Evolutionary conservation across 139 green algal genomes (phyloP).

Genomic region (Chlorella sorokiniana): DNA sequence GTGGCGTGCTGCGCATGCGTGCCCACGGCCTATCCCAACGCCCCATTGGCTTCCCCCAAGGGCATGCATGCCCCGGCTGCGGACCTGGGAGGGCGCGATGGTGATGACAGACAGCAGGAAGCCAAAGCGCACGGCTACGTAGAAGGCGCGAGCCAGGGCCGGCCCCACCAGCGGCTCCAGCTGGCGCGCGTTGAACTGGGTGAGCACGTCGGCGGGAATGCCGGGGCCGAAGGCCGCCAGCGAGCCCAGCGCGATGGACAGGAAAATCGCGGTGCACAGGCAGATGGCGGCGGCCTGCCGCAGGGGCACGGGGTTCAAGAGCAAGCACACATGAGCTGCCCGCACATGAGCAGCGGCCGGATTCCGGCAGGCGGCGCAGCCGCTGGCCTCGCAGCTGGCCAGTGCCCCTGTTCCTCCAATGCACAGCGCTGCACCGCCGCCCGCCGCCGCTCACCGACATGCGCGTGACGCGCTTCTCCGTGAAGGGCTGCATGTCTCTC

Average conservation of each 20-base stretch:
- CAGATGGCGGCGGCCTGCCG: slow-evolving; percentile 11
- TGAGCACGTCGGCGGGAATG: slow-evolving; percentile 37
- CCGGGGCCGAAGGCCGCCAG: slow-evolving; percentile 13
- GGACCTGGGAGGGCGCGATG: slow-evolving; percentile 31
- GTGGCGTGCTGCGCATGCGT: too few relatives aligned
- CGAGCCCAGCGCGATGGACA: slow-evolving; percentile 23
- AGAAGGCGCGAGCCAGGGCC: not conserved
- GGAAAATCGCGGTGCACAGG: slow-evolving; percentile 30
- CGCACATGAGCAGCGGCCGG: not conserved
- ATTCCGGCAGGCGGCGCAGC: not conserved
- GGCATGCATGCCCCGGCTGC: not conserved
- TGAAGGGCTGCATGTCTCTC: slow-evolving; percentile 31
- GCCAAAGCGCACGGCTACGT: slow-evolving; percentile 19
- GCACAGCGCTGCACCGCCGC: too few relatives aligned
- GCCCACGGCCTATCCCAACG: too few relatives aligned
- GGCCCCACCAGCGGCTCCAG: slow-evolving; percentile 19
- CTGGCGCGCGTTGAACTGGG: slow-evolving; percentile 22
- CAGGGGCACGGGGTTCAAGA: not conserved
- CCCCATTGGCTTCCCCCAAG: too few relatives aligned
- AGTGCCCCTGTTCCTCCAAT: not conserved
- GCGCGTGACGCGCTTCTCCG: not conserved
- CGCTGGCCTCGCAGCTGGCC: not conserved
- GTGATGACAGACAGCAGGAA: slow-evolving; percentile 30
- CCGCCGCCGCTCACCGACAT: slow-evolving; percentile 23
- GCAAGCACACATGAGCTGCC: too few relatives aligned